A percentile compares a stretch with the other conserved stretches of the same genome.
phyloP scores from a whole-genome alignment of 2,329 filamentous ascomycete species.

The Alternaria burnsii region DNA sequence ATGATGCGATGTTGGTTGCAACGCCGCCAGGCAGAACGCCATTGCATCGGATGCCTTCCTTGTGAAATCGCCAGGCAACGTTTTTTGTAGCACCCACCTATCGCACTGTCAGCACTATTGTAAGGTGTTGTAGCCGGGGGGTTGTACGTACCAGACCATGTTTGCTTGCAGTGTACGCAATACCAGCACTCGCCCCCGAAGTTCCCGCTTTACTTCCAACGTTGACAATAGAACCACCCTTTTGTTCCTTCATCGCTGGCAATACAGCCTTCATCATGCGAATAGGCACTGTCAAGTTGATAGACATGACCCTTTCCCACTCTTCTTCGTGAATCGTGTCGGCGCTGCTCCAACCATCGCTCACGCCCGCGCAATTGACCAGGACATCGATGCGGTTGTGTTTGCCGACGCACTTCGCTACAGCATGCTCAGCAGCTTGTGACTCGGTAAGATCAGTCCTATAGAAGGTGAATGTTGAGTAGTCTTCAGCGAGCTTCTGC shows the following conservation, averaged over 20 bases:
- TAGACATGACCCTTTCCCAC: constrained; percentile 53
- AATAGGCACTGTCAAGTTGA: constrained; percentile 57
- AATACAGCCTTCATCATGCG: constrained; percentile 57
- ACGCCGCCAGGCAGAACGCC: constrained; percentile 55
- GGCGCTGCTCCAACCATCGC: constrained; percentile 54
- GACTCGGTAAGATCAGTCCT: constrained; percentile 33
- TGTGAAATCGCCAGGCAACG: constrained; percentile 57
- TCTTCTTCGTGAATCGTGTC: constrained; percentile 51
- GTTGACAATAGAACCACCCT: constrained; percentile 56
- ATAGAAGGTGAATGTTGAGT: constrained; percentile 35
- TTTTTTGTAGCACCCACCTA: constrained; percentile 58
- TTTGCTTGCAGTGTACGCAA: constrained; percentile 58
- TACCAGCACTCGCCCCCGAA: constrained; percentile 53
- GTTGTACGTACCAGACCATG: constrained; percentile 51
- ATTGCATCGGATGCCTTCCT: constrained; percentile 58
- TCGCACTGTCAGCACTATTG: constrained; percentile 6
- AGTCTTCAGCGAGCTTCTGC: constrained; percentile 22
- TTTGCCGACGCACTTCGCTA: constrained; percentile 34
- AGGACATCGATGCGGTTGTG: constrained; percentile 51
- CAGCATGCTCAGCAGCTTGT: constrained; percentile 31
- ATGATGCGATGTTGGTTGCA: constrained; percentile 33
- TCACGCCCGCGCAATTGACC: constrained; percentile 58
- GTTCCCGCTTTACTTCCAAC: constrained; percentile 41
- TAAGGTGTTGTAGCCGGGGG: fast-evolving
- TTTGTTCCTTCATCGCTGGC: constrained; percentile 52